Conservation (phyloP, 2,329 filamentous ascomycete genomes). For the Epichloe brachyelytri region DNA sequence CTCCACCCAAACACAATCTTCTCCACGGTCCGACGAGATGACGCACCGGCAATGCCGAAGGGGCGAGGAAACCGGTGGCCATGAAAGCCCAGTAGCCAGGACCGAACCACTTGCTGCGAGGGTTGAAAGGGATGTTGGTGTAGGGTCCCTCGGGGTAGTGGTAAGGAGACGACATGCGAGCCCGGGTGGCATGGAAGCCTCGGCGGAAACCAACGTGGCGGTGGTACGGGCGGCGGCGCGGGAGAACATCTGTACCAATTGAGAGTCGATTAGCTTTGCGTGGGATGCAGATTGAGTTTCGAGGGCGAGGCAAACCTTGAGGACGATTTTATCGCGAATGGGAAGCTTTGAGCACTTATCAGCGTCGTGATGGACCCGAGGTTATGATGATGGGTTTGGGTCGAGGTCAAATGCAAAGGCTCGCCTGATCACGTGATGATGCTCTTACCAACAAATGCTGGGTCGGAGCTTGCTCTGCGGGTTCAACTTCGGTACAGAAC, state of each 20-base stretch:
- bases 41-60: slow-evolving; percentile 51
- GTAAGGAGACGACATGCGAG: slow-evolving; percentile 80
- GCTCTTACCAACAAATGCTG: background rate
- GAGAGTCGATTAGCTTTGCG: slow-evolving; percentile 27
- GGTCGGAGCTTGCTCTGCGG: too few relatives aligned
- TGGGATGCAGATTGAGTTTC: background rate
- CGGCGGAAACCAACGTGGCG: slow-evolving; percentile 66
- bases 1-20: background rate
- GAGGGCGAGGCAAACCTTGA: slow-evolving; percentile 10
- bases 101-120: slow-evolving; percentile 74
- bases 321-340: slow-evolving; percentile 6
- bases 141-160: slow-evolving; percentile 96
- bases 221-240: slow-evolving; percentile 53
- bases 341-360: slow-evolving; percentile 15
- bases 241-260: slow-evolving; percentile 60
- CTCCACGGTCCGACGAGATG: slow-evolving; percentile 8
- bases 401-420: slow-evolving; percentile 20
- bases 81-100: slow-evolving; percentile 69
- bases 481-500: too few relatives aligned
- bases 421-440: slow-evolving; percentile 11
- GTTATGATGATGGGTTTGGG: slow-evolving; percentile 14
- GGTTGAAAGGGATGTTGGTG: slow-evolving; percentile 95
- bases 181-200: slow-evolving; percentile 83
- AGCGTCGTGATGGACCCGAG: slow-evolving; percentile 16
- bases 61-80: slow-evolving; percentile 42